Evolutionary conservation across 495 filamentous ascomycete species (phyloP).

Genomic region (Xanthoparmelia taractica): DNA sequence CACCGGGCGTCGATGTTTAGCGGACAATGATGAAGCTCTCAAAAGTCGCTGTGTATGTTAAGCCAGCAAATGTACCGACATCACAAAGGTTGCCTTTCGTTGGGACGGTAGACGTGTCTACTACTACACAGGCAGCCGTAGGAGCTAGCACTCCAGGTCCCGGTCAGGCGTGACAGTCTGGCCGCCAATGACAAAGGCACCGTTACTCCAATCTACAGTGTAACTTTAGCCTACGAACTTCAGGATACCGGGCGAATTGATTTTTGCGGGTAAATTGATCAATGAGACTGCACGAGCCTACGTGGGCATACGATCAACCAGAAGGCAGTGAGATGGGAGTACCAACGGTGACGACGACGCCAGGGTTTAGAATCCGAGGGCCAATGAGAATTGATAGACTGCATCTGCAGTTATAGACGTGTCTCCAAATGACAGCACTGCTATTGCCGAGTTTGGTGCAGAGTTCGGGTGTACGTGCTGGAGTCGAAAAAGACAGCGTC

Average conservation of each 20-base stretch:
- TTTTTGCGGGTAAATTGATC: background rate
- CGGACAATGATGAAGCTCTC: background rate
- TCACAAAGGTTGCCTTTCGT: background rate
- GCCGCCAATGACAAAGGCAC: slow-evolving; percentile 3
- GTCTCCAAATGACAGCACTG: background rate
- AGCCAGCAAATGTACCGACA: background rate
- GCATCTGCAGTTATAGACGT: slow-evolving; percentile 13
- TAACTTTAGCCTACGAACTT: background rate
- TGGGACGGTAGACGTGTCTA: background rate
- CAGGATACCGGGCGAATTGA: background rate
- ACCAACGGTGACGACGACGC: slow-evolving; percentile 12
- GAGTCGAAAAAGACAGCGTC: background rate
- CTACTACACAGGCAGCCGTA: background rate
- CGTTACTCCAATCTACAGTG: background rate
- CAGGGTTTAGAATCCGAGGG: slow-evolving; percentile 18
- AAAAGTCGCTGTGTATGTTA: background rate
- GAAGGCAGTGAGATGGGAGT: slow-evolving; percentile 15
- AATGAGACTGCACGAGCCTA: slow-evolving; percentile 8
- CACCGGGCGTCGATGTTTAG: background rate
- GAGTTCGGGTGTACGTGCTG: background rate
- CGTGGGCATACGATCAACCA: slow-evolving; percentile 1
- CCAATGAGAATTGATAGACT: slow-evolving; percentile 18
- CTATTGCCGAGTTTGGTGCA: background rate
- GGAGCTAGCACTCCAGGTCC: background rate
- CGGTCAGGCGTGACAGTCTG: background rate